Conservation (phyloP, 192 early-diverging fungal species). For the Coemansia sp. region DNA sequence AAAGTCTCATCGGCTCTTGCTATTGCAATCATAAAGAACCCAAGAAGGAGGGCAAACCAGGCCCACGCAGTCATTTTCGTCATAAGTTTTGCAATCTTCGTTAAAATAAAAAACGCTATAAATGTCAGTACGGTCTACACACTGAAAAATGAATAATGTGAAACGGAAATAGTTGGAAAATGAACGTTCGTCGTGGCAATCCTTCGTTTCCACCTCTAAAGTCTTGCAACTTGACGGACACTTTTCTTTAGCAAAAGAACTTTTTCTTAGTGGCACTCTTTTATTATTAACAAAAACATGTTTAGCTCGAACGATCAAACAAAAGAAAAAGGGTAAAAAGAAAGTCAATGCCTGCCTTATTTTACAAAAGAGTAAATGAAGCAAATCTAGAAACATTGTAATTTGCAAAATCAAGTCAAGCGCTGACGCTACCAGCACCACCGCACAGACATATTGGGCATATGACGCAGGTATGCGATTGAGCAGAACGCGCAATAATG, state of each 20-base stretch:
- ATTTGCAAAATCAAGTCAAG: no score
- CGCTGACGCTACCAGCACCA: no score
- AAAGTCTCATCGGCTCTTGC: no score
- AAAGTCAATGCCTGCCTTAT: background rate
- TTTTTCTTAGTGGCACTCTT: background rate
- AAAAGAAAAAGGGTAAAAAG: no score
- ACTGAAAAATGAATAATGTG: background rate
- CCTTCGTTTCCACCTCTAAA: background rate
- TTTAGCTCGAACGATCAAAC: background rate
- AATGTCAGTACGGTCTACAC: background rate
- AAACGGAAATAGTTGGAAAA: background rate
- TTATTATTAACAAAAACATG: background rate
- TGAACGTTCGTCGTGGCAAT: no score
- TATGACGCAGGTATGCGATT: no score
- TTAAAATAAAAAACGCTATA: background rate
- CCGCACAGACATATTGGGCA: no score
- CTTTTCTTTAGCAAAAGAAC: background rate
- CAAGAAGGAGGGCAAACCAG: no score
- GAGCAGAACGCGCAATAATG: no score
- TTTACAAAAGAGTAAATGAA: background rate
- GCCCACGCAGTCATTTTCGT: no score
- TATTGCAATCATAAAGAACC: no score
- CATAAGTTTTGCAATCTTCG: no score
- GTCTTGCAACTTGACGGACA: background rate
- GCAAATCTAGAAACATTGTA: background rate